phyloP scores from a whole-genome alignment of 2,329 filamentous ascomycete genomes.

The Pseudovirgaria hyperparasitica region DNA sequence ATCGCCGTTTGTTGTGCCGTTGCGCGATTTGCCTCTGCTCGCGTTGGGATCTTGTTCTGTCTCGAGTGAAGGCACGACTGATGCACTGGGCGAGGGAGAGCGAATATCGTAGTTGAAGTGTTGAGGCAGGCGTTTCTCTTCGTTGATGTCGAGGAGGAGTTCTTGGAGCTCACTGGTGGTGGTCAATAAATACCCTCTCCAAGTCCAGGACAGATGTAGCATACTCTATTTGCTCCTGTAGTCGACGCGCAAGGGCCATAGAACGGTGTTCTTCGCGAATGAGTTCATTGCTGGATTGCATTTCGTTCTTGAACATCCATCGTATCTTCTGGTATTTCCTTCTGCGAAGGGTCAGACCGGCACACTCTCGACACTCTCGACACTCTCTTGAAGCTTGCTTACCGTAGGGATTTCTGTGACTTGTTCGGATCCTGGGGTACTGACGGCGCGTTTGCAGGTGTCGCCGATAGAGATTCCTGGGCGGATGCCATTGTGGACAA shows the following conservation, averaged over 20 bases:
- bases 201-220: slow-evolving; percentile 17
- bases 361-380: too few relatives aligned
- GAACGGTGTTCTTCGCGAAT: slow-evolving; percentile 74
- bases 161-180: slow-evolving; percentile 67
- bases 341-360: slow-evolving; percentile 18
- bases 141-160: slow-evolving; percentile 79
- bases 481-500: too few relatives aligned
- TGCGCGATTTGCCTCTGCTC: slow-evolving; percentile 15
- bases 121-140: slow-evolving; percentile 62
- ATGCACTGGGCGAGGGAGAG: slow-evolving; percentile 22
- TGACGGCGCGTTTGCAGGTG: too few relatives aligned
- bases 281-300: slow-evolving; percentile 69
- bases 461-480: too few relatives aligned
- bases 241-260: slow-evolving; percentile 64
- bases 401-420: too few relatives aligned
- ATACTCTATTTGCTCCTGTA: slow-evolving; percentile 89
- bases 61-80: slow-evolving; percentile 12
- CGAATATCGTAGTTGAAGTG: slow-evolving; percentile 62
- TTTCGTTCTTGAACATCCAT: slow-evolving; percentile 61
- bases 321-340: slow-evolving; percentile 96
- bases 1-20: slow-evolving; percentile 11
- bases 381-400: too few relatives aligned
- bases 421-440: too few relatives aligned
- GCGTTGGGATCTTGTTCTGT: slow-evolving; percentile 12
- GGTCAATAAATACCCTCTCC: slow-evolving; percentile 7